Percentiles rank a stretch among this genome's conserved stretches.
phyloP scores from a whole-genome alignment of 1,284 basidiomycete genomes.

The Phylloporus sp. region DNA sequence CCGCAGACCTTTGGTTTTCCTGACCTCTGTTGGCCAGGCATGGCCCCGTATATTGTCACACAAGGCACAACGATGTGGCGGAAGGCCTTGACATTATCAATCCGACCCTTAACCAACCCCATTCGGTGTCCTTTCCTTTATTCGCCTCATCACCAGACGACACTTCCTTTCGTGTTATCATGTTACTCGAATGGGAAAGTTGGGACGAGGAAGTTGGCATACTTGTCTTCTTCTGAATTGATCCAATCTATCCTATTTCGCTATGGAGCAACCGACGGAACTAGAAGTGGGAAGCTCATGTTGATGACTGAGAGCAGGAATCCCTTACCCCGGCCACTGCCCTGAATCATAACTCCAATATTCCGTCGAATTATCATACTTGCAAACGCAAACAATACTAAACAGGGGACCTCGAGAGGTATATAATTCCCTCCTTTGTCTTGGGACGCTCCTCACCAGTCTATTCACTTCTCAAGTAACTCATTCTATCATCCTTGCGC shows the following conservation, averaged over 20 bases:
- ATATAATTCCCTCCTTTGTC: neutral
- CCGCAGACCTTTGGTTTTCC: too few species aligned
- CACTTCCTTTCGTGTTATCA: neutral
- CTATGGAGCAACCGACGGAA: neutral
- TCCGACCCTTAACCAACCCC: neutral
- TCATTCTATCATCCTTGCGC: constrained; percentile 4
- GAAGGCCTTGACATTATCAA: neutral
- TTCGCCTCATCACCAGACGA: neutral
- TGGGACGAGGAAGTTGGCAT: neutral
- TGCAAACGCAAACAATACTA: neutral
- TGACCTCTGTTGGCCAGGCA: neutral
- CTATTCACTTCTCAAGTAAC: constrained; percentile 8
- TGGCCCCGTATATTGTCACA: neutral
- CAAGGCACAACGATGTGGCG: neutral
- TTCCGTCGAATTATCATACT: too few species aligned
- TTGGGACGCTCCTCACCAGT: neutral
- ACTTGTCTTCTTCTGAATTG: neutral
- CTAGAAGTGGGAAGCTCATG: too few species aligned
- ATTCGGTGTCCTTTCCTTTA: neutral
- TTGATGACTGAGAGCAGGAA: neutral
- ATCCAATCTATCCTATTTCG: neutral
- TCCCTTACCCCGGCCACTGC: neutral
- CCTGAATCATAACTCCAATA: neutral
- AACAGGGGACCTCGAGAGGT: neutral
- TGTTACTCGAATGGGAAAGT: neutral